Evolutionary conservation across 176 grass and related monocot genomes (phyloP), one percentile per base, ranked within the genome.

Genomic region (Canna indica): DNA sequence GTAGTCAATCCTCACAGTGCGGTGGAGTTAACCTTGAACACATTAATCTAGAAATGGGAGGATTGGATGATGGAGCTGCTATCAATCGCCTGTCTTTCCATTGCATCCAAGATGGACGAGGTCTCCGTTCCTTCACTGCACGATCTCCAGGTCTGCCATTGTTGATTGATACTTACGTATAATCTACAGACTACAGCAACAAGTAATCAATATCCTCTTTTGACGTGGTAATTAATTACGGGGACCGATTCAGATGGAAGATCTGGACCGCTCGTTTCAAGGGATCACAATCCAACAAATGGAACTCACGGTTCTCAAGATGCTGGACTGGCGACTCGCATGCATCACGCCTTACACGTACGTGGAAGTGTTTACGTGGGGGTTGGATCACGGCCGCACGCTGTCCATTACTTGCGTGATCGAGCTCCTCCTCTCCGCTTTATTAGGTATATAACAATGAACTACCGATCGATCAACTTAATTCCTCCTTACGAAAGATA

Each of bases 21-120:
- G 39, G 25, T 66, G 26, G 15, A 64, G 36, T 36, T 2, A 57
- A 1, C 36, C 72, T 39, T 31, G 45, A 48, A 24, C 34, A 15
- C n/a, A 63, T 3, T 5, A 20, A 32, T 12, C n/a, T 54, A 97
- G 88, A 67, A 61, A 2, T 97, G 88, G 93, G 93, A 97, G 73
- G 45, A 8, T 18, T 92, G 88, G 93, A 97, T 97, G 93, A 82
- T 85, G 30, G 93, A 97, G 17, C n/a, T 97, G 82, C 79, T 97
- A 35, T 83, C 86, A 72, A 71, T 92, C 59, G 77, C 86, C 7
- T 97, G 88, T 76, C 33, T 89, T 7, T 97, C 93, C 1, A 42
- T 92, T 38, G 85, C 93, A 7, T 91, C 81, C 81, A 97, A 97
- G 75, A 52, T 97, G 26, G 88, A 92, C 20, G 82, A 92, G 61